These are phyloP conservation scores for Aspergillus fijiensis DNA, from an alignment of 2,329 filamentous ascomycete species.

Conservation along the genomic window DNA sequence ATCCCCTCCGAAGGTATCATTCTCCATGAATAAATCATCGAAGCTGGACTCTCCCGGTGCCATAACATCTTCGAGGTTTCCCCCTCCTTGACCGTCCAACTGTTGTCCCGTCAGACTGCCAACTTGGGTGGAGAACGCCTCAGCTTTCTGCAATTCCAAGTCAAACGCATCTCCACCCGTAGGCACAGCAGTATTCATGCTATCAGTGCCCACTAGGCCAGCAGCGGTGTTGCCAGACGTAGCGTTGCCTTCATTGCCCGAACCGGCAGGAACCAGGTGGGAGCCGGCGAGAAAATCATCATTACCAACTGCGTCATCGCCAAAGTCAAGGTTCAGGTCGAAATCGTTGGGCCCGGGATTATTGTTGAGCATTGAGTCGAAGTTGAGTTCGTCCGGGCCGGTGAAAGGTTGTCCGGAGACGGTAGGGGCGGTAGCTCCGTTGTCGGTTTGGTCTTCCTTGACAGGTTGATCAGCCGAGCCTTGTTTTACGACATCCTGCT, in stretches of 20 bases:
- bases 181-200: conserved; percentile 30
- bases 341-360: conserved; percentile 36
- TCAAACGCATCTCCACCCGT: conserved; percentile 38
- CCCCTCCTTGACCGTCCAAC: conserved; percentile 19
- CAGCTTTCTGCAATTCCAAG: conserved; percentile 35
- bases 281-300: conserved; percentile 39
- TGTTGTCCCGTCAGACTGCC: conserved; percentile 17
- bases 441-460: conserved; percentile 27
- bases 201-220: conserved; percentile 33
- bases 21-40: conserved; percentile 47
- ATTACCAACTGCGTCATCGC: conserved; percentile 39
- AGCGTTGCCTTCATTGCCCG: conserved; percentile 18
- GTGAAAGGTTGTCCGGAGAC: conserved; percentile 26
- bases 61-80: conserved; percentile 36
- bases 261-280: conserved; percentile 26
- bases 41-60: conserved; percentile 46
- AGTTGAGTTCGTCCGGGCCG: conserved; percentile 37
- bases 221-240: conserved; percentile 25
- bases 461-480: conserved; percentile 17
- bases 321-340: conserved; percentile 42
- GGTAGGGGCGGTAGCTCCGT: conserved; percentile 8
- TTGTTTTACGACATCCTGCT: conserved; percentile 15
- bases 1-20: conserved; percentile 36
- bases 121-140: conserved; percentile 22
- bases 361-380: conserved; percentile 42